Evolutionary conservation across 2,329 filamentous ascomycete species (phyloP), one percentile per base, ranked within the genome.

Genomic region (Diplodia intermedia): DNA sequence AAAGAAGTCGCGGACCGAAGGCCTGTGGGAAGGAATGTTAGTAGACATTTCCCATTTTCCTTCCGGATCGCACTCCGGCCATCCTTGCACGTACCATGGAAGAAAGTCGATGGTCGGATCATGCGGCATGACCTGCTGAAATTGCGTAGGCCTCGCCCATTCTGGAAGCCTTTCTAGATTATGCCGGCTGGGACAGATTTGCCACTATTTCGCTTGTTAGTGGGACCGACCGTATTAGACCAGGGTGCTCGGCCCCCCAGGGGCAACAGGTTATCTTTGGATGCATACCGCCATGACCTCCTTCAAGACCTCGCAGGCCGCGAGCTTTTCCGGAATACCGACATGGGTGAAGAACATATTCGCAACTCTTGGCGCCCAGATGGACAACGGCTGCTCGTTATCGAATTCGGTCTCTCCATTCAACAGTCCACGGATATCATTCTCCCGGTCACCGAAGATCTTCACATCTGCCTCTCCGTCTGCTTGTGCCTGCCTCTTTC

Each of bases 91-190:
- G 2, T 53, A 68, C 66, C 66, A 68, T 18, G 66, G 66, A 4
- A 68, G 57, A 31, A 63, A 56, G 38, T 68, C 66, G 52, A 68
- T 68, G 6, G 60, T 56, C 57, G 60, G 57, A 55, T 68, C 66
- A n/a, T 68, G 66, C 29, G 66, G 66, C n/a, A 65, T 68, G 31
- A 68, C 66, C 31, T 55, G 61, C 57, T 68, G 66, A 23, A 56
- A 55, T 40, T 68, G 57, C 29, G 66, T 68, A 4, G 66, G 60
- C 23, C 60, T 54, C 31, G 54, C 52, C 66, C 66, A 68, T 26
- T 56, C 57, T 38, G 66, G 66, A 29, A 68, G 66, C 52, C 40
- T 63, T 56, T 68, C 57, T 26, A 68, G 50, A 29, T 65, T 68
- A 29, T 68, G 50, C 29, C 60, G 57, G 31, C 66, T 68, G 18